Evolutionary conservation across 208 protist genomes (phyloP), one percentile per base, ranked within the genome.

Genomic region (Herpetomonas samuelpessoai): DNA sequence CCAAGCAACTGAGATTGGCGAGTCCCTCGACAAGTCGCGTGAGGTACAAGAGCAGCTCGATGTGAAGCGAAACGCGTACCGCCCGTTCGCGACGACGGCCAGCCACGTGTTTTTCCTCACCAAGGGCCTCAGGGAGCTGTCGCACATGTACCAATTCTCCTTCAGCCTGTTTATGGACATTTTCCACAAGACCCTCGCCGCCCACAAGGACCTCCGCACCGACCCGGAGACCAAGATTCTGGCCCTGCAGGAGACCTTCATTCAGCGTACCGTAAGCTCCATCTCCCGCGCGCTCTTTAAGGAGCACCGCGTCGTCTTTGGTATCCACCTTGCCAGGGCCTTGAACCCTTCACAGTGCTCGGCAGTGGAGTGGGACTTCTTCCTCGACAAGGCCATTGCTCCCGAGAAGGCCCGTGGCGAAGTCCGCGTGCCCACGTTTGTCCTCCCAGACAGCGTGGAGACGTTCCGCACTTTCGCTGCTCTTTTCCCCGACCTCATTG

Each of bases 101-200:
- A 92, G 90, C 49, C 62, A 66, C 22, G 65, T 98, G 27, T 99
- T 93, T 62, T 99, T 99, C 69, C 58, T 98, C 21, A 93, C 98
- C 10, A 82, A 88, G 56, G 86, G 77, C 31, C 79, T 99, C 39
- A 68, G 74, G 49, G 68, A 79, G 35, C 65, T 99, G 1, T 98
- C 97, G 52, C 83, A 97, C 66, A 99, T 99, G 97, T 99, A 99
- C 68, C 91, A 97, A 67, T 99, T 98, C 75, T 95, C 91, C 35
- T 90, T 98, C 16, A 58, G 82, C 30, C 70, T 88, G 12, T 98
- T 98, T 72, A 80, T 99, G 63, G 57, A 68, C 28, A 71, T 97
- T 22, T 96, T 94, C 71, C 64, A 68, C 39, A 70, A 76, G 9
- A 85, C 84, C n/a, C 73, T 93, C 44, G 62, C 45, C 44, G 59